Conservation (phyloP, 148 eudicot species). For the Simmondsia chinensis region DNA sequence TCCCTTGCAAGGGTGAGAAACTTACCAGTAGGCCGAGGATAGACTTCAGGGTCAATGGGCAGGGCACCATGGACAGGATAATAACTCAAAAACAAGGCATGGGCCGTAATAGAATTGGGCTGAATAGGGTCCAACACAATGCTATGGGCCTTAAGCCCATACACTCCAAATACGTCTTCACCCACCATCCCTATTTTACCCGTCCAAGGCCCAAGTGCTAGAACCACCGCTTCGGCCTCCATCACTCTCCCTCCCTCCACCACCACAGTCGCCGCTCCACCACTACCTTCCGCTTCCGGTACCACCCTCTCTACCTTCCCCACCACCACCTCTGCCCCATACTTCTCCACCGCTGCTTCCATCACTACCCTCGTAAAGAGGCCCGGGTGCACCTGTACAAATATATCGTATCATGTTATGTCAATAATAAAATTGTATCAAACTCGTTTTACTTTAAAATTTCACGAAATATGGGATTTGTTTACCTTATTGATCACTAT, state of each 20-base stretch:
- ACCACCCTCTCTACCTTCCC: constrained; percentile 52
- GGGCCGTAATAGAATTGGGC: constrained; percentile 39
- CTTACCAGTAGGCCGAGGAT: constrained; percentile 85
- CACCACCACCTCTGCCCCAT: constrained; percentile 59
- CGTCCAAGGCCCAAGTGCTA: constrained; percentile 91
- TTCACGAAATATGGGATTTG: no score
- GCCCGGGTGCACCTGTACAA: constrained; percentile 76
- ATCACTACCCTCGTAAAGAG: constrained; percentile 52
- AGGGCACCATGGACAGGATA: constrained; percentile 35
- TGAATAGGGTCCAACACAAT: constrained; percentile 72
- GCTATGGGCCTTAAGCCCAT: constrained; percentile 82
- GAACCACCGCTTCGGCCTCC: constrained; percentile 57
- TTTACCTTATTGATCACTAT: no score
- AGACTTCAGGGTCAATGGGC: constrained; percentile 77
- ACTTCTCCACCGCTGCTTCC: constrained; percentile 49
- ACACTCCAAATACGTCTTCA: constrained; percentile 46
- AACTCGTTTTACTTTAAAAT: no score
- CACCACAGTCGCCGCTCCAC: constrained; percentile 36
- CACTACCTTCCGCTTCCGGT: constrained; percentile 21
- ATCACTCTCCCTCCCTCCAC: constrained; percentile 47
- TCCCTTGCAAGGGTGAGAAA: no score
- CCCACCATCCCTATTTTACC: constrained; percentile 31
- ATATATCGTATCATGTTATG: no score
- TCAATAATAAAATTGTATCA: no score
- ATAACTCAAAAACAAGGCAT: constrained; percentile 67